These are phyloP conservation scores for Nicotiana otophora DNA, from an alignment of 257 asterid genomes.

Conservation along the genomic window DNA sequence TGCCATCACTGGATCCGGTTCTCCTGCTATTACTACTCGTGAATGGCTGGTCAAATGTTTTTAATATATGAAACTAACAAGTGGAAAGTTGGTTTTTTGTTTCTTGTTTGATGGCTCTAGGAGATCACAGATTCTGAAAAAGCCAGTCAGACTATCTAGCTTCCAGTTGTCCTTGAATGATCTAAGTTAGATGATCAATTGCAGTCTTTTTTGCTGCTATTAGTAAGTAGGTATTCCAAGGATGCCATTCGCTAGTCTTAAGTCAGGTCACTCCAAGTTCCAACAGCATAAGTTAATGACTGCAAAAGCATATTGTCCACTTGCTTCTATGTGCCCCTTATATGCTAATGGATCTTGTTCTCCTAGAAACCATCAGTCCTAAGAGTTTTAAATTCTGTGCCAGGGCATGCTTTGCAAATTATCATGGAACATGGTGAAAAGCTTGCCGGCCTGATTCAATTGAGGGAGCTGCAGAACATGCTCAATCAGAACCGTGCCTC, in stretches of 20 bases:
- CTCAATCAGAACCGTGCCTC: slow-evolving; percentile 56
- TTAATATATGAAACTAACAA: not conserved
- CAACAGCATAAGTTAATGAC: not conserved
- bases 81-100: not conserved
- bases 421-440: slow-evolving; percentile 94
- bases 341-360: not conserved
- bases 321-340: not conserved
- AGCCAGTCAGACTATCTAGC: not conserved
- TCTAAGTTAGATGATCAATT: not conserved
- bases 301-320: slow-evolving; percentile 8
- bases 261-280: not conserved
- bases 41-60: not conserved
- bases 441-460: slow-evolving; percentile 78
- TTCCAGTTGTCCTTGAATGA: not conserved
- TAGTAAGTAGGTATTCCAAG: not conserved
- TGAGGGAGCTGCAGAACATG: slow-evolving; percentile 68
- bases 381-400: slow-evolving; percentile 18
- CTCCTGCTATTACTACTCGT: not conserved
- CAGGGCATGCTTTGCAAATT: slow-evolving; percentile 80
- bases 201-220: not conserved
- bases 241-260: not conserved
- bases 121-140: not conserved
- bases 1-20: not conserved
- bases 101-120: slow-evolving; percentile 1
- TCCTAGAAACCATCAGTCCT: slow-evolving; percentile 11